Base-by-base conservation (phyloP, 2,329 filamentous ascomycete species). In the Fusarium cicatricum region DNA sequence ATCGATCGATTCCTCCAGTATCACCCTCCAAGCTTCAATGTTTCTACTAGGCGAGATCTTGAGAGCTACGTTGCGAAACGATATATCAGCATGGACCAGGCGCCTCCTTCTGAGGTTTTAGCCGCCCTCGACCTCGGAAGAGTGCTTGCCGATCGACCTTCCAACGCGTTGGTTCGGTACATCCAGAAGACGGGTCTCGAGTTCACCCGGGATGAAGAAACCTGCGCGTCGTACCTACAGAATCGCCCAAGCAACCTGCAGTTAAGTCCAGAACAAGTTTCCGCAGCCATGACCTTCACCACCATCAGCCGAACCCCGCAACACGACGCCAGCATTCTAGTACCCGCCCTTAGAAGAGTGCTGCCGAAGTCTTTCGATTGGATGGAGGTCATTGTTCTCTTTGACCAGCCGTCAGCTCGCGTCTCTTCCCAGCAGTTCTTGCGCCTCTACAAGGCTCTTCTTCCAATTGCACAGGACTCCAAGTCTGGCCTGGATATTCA, bases 1-100 rank as follows among this genome's bases (percentile, higher is more conserved):
- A 81, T 97, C 74, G 91, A 97, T 73, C 90, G 91, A 65, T 90
- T 96, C 67, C 87, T 96, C 49, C 88, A 95, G 74, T 88, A 93
- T 66, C 92, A 93, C 45, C 92, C 92, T 26, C 90, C 90, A 21
- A 92, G 89, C 73, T 96, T 96, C 78, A 91, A 90, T 68, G 86
- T 92, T 49, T 83, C 88, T 47, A 88, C 85, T 52, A 87, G 90
- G 70, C 81, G 88, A 60, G 90, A 92, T 69, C 82, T 90, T 12
- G 82, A 83, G 52, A 82, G 85, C 70, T 89, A 87, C 61, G 82
- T 88, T 52, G 82, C 83, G 67, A 81, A 89, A 52, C 85, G 91
- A 66, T 96, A 91, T 73, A 80, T 86, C 37, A 82, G 81, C 52
- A 76, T 83, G 45, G 86, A 89, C 58, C 78, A 85, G 49, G 78